Base-by-base conservation (phyloP, 2,329 filamentous ascomycete species). In the Fusarium coicis region DNA sequence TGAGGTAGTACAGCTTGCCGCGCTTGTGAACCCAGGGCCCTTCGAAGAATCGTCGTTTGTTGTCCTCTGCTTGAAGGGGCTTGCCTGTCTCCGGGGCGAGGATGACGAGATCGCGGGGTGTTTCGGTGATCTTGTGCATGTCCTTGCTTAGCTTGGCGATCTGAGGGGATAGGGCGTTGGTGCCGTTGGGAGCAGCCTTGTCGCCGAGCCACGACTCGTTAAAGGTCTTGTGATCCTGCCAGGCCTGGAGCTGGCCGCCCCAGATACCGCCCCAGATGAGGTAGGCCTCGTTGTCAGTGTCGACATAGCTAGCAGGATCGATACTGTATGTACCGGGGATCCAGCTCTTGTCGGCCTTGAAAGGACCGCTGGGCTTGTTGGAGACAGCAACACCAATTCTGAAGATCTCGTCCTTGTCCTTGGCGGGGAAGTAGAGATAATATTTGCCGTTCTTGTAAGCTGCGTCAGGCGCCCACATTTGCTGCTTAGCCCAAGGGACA, bases 391-490 rank as follows among this genome's bases (percentile, higher is more conserved):
- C 66, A 10, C 66, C 66, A 19, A 69, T 56, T 30, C 66, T 63
- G 23, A 69, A 69, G 5, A 69, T 69, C 2, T 55, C 46, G 15
- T 69, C 65, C 12, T 64, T 56, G 6, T 69, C 66, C 19, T 69
- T 68, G 32, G 66, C 66, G 5, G 66, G 66, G 21, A 69, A 69
- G 66, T 69, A 69, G 4, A 69, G 58, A 12, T 69, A 69, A 14
- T 69, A 69, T 69, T 69, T 69, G 32, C 66, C 65, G 21, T 69
- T 63, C 50, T 69, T 69, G 30, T 52, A 10, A 7, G 66, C 66
- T 4, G 66, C 66, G 8, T 69, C 66, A 42, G 66, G 66, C 8
- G 66, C 66, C 66, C 66, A 69, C 37, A 69, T 50, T 11, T 69
- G 66, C 11, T 54, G 28, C 34, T 66, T 63, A 0, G 66, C 66